phyloP scores from a whole-genome alignment of 352 stramenopile species.

The Pythium aquatile region DNA sequence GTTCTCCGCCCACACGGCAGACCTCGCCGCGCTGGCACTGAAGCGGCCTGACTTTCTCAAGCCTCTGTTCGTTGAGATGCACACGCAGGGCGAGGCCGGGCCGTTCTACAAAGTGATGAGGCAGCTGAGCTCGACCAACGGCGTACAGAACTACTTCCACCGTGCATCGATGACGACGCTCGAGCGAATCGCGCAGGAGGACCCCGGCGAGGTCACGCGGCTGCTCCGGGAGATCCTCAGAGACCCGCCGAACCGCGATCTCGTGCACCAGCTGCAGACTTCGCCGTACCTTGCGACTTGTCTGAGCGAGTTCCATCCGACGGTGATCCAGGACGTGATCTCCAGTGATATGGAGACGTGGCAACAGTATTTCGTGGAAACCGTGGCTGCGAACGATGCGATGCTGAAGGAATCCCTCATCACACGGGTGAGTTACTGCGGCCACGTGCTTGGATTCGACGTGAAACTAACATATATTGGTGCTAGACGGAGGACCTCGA shows the following conservation, averaged over 20 bases:
- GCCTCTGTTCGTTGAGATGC: slow-evolving; percentile 63
- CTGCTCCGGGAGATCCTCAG: slow-evolving; percentile 58
- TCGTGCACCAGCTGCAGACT: slow-evolving; percentile 49
- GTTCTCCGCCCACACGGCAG: slow-evolving; percentile 51
- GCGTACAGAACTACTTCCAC: slow-evolving; percentile 60
- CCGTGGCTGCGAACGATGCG: slow-evolving; percentile 45
- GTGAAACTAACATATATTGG: background rate
- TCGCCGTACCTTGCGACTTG: slow-evolving; percentile 60
- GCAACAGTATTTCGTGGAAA: slow-evolving; percentile 66
- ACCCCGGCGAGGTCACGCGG: slow-evolving; percentile 44
- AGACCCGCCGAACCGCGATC: slow-evolving; percentile 38
- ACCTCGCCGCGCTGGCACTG: slow-evolving; percentile 54
- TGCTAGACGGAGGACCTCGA: slow-evolving; percentile 54
- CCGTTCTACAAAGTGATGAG: slow-evolving; percentile 69
- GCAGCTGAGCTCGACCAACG: slow-evolving; percentile 50
- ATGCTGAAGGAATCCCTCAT: slow-evolving; percentile 54
- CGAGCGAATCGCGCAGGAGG: slow-evolving; percentile 57
- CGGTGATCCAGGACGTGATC: slow-evolving; percentile 63
- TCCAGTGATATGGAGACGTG: slow-evolving; percentile 57
- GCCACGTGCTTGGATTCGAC: background rate
- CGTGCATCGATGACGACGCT: slow-evolving; percentile 48
- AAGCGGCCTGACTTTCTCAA: slow-evolving; percentile 56
- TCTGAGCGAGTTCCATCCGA: slow-evolving; percentile 60
- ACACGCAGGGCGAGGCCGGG: slow-evolving; percentile 43
- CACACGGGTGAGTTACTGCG: slow-evolving; percentile 29